These are phyloP conservation scores for Eucalyptus erythrocorys DNA, from an alignment of 345 rosid species.

Conservation along the genomic window DNA sequence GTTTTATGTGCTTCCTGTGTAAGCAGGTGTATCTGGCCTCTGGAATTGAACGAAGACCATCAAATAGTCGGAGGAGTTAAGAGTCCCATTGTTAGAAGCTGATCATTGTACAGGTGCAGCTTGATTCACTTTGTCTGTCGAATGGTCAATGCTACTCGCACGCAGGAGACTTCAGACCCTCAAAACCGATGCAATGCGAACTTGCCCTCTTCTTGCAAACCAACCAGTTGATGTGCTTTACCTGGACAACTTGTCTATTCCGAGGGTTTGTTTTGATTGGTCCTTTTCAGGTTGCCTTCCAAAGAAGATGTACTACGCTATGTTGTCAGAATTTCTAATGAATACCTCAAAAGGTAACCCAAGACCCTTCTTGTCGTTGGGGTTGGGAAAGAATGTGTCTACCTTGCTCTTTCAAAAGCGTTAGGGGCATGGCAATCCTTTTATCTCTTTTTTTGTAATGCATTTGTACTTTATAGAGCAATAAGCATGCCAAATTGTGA, in stretches of 20 bases:
- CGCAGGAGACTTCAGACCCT: constrained; percentile 79
- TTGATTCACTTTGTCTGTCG: constrained; percentile 42
- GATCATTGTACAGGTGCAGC: constrained; percentile 81
- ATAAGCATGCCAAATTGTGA: background rate
- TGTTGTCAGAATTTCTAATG: constrained; percentile 41
- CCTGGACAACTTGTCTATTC: constrained; percentile 8
- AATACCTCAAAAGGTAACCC: constrained; percentile 45
- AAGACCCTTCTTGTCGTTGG: constrained; percentile 64
- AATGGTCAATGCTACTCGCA: constrained; percentile 55
- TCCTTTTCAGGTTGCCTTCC: constrained; percentile 42
- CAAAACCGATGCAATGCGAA: constrained; percentile 30
- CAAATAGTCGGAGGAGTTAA: constrained; percentile 26
- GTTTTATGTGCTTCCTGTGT: background rate
- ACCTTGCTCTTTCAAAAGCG: constrained; percentile 64
- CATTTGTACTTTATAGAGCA: background rate
- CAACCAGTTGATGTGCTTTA: constrained; percentile 48
- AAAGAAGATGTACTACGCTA: constrained; percentile 58
- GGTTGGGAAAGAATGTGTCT: constrained; percentile 70
- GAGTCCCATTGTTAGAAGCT: constrained; percentile 53
- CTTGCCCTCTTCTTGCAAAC: constrained; percentile 37
- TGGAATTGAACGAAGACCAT: constrained; percentile 41
- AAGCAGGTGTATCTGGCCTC: constrained; percentile 37
- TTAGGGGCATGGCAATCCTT: constrained; percentile 28
- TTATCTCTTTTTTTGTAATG: background rate
- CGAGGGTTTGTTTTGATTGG: background rate